These are phyloP conservation scores for Helianthus tuberosus DNA, from an alignment of 129 eudicot genomes.

Conservation along the genomic window DNA sequence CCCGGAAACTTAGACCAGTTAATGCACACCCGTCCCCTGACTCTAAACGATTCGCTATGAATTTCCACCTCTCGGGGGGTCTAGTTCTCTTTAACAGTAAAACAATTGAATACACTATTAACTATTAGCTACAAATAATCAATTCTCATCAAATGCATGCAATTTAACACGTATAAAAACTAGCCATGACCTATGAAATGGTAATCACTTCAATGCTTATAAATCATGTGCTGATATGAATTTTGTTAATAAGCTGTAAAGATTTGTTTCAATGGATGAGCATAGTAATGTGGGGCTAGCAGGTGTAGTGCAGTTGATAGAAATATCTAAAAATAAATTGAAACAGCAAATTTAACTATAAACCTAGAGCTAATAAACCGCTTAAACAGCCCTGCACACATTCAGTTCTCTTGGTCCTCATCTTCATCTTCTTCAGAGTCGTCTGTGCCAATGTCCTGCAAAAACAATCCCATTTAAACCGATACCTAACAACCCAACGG, in stretches of 20 bases:
- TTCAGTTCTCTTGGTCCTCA: conserved; percentile 22
- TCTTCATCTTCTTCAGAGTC: conserved; percentile 53
- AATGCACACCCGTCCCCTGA: too few species aligned
- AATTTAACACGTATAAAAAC: too few species aligned
- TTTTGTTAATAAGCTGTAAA: not conserved
- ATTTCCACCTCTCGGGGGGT: too few species aligned
- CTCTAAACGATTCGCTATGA: too few species aligned
- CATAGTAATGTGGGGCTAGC: too few species aligned
- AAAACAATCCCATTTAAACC: not conserved
- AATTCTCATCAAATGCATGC: too few species aligned
- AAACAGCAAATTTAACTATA: conserved; percentile 15
- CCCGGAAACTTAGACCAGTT: too few species aligned
- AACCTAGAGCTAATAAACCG: conserved; percentile 1
- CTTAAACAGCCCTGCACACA: not conserved
- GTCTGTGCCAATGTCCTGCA: conserved; percentile 47
- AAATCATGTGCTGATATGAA: not conserved
- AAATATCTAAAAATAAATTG: not conserved
- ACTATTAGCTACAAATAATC: too few species aligned
- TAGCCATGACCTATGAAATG: not conserved
- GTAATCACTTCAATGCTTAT: not conserved
- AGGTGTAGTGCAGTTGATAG: not conserved
- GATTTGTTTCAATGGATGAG: not conserved
- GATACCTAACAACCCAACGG: not conserved
- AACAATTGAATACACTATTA: too few species aligned
- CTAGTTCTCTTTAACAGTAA: too few species aligned